A percentile compares a stretch with the other conserved stretches of the same genome.
Evolutionary conservation across 768 basidiomycete genomes (phyloP).

Genomic region (Coprinopsis marcescibilis): DNA sequence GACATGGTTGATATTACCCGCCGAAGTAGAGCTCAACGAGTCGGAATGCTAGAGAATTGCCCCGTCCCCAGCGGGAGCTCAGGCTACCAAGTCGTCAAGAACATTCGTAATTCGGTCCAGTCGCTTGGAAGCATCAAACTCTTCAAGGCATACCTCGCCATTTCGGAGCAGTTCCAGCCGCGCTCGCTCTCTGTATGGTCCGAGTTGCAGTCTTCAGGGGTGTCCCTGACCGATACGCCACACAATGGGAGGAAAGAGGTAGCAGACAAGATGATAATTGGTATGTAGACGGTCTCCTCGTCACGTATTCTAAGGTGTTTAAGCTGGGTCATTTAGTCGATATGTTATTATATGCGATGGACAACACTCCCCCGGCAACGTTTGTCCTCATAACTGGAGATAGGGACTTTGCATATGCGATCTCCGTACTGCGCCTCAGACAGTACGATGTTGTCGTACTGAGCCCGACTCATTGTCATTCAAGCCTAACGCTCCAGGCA

Average conservation of each 20-base stretch:
- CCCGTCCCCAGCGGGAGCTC: constrained; percentile 21
- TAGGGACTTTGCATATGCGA: constrained; percentile 60
- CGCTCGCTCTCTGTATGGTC: constrained; percentile 17
- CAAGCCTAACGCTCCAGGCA: constrained; percentile 49
- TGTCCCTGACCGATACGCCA: constrained; percentile 27
- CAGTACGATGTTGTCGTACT: constrained; percentile 49
- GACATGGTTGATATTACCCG: no score
- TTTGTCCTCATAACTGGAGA: constrained; percentile 63
- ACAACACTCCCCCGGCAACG: constrained; percentile 42
- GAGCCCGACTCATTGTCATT: constrained; percentile 33
- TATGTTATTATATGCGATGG: constrained; percentile 62
- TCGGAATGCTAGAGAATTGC: constrained; percentile 23
- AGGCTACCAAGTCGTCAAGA: constrained; percentile 23
- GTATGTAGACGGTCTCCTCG: constrained; percentile 12
- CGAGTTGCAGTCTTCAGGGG: constrained; percentile 27
- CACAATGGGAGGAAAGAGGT: constrained; percentile 22
- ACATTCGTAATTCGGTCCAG: constrained; percentile 21
- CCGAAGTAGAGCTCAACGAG: no score
- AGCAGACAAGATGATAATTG: constrained; percentile 25
- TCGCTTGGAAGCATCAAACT: constrained; percentile 24
- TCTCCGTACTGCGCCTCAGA: constrained; percentile 50
- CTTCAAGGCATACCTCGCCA: constrained; percentile 28
- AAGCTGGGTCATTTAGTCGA: constrained; percentile 39
- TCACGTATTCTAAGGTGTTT: background rate
- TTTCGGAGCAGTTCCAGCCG: constrained; percentile 20